phyloP scores from a whole-genome alignment of 352 stramenopile species.

The Stephanocyclus meneghinianus region DNA sequence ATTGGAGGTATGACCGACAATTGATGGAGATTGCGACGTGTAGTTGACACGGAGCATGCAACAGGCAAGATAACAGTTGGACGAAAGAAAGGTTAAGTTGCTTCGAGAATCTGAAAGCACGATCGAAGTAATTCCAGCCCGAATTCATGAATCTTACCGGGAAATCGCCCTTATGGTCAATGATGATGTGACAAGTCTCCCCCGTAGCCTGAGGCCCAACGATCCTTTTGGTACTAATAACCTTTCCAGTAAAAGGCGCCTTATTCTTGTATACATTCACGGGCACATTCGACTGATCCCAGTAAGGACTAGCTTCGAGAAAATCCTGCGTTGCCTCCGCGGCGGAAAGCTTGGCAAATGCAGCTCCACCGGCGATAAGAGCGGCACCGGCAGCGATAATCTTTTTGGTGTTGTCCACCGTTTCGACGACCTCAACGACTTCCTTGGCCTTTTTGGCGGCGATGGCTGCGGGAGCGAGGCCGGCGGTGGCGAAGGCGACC shows the following conservation, averaged over 20 bases:
- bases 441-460: constrained; percentile 61
- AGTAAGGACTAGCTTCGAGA: constrained; percentile 81
- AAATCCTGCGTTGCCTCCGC: constrained; percentile 24
- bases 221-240: constrained; percentile 87
- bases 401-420: constrained; percentile 64
- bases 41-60: background rate
- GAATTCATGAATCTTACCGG: constrained; percentile 81
- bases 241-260: constrained; percentile 85
- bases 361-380: constrained; percentile 53
- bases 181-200: constrained; percentile 89
- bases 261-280: constrained; percentile 88
- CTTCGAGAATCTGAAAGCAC: no score
- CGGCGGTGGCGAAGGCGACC: constrained; percentile 55
- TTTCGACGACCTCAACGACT: constrained; percentile 67
- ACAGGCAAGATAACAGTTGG: no score
- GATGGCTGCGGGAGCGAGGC: constrained; percentile 51
- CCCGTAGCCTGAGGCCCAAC: constrained; percentile 86
- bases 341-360: constrained; percentile 45
- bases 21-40: background rate
- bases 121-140: no score
- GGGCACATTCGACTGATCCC: constrained; percentile 83
- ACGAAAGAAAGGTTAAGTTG: no score
- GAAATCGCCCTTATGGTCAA: constrained; percentile 87
- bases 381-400: constrained; percentile 57
- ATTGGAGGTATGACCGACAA: background rate